phyloP scores from a whole-genome alignment of 2,329 filamentous ascomycete genomes.

The Beauveria sp. region DNA sequence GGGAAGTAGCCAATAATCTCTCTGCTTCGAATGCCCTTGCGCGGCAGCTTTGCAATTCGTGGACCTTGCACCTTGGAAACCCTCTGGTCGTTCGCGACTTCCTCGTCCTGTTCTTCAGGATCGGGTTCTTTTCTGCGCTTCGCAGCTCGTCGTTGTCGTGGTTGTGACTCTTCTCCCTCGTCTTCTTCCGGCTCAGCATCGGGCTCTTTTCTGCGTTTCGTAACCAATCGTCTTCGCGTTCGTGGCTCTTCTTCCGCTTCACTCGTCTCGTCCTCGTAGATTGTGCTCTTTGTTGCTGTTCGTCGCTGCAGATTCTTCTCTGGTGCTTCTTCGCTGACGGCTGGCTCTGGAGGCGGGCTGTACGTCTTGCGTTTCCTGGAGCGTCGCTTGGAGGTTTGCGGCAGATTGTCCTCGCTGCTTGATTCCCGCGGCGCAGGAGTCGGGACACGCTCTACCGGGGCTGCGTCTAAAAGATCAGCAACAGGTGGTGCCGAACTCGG shows the following conservation, averaged over 20 bases:
- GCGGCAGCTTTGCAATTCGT: conserved; percentile 30
- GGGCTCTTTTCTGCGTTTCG: not conserved
- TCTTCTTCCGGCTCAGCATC: conserved; percentile 1
- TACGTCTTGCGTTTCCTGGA: not conserved
- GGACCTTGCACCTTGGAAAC: conserved; percentile 18
- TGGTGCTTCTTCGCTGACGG: not conserved
- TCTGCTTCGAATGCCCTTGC: conserved; percentile 37
- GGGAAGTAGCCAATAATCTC: conserved; percentile 37
- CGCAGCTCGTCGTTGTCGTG: not conserved
- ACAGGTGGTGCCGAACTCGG: not conserved
- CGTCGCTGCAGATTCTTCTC: not conserved
- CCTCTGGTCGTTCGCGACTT: not conserved
- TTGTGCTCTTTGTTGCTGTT: not conserved
- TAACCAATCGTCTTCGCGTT: not conserved
- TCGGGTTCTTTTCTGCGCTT: not conserved
- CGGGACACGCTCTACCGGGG: not conserved
- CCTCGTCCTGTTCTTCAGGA: not conserved
- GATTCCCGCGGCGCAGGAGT: not conserved
- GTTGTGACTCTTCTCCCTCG: not conserved
- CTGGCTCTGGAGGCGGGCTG: not conserved
- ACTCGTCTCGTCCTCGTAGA: not conserved
- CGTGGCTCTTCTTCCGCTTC: not conserved
- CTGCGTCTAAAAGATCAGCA: not conserved
- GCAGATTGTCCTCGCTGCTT: conserved; percentile 6
- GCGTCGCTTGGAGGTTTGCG: not conserved